Evolutionary conservation across 805 yeast genomes (phyloP).

Genomic region (Saccharomycopsis sp.): DNA sequence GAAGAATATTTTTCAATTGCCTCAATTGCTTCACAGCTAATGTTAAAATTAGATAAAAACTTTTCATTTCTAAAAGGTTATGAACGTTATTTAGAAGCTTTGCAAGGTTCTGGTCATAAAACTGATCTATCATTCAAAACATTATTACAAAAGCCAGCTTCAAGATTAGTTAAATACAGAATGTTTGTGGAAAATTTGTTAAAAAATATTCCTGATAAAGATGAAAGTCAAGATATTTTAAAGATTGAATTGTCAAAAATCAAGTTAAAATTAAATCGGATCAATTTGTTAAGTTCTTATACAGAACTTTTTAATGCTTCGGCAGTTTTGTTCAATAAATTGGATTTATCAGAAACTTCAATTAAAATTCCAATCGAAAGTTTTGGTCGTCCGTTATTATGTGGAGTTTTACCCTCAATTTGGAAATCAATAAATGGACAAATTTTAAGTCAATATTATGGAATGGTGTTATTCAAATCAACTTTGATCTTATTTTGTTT

Average conservation of each 20-base stretch:
- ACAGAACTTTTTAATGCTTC: not conserved
- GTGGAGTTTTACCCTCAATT: conserved; percentile 32
- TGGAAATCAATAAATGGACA: conserved; percentile 27
- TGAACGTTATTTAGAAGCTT: conserved; percentile 31
- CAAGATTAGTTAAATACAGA: conserved; percentile 12
- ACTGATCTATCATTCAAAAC: conserved; percentile 39
- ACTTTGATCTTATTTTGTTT: conserved; percentile 33
- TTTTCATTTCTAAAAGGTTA: conserved; percentile 21
- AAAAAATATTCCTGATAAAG: conserved; percentile 1
- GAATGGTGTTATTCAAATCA: conserved; percentile 39
- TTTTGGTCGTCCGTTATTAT: conserved; percentile 35
- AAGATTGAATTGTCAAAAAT: not conserved
- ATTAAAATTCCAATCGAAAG: conserved; percentile 31
- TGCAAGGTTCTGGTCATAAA: conserved; percentile 27
- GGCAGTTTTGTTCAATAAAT: not conserved
- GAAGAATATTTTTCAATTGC: conserved; percentile 27
- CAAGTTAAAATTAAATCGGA: conserved; percentile 2
- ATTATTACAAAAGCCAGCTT: conserved; percentile 11
- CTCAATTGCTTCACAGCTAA: conserved; percentile 26
- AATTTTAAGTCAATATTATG: conserved; percentile 19
- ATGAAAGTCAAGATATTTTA: not conserved
- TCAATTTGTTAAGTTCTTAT: conserved; percentile 1
- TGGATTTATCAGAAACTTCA: not conserved
- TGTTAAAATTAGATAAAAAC: conserved; percentile 22
- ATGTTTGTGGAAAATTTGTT: conserved; percentile 7